Conservation (phyloP, 106 monocot species). For the Iris macrosiphon region DNA sequence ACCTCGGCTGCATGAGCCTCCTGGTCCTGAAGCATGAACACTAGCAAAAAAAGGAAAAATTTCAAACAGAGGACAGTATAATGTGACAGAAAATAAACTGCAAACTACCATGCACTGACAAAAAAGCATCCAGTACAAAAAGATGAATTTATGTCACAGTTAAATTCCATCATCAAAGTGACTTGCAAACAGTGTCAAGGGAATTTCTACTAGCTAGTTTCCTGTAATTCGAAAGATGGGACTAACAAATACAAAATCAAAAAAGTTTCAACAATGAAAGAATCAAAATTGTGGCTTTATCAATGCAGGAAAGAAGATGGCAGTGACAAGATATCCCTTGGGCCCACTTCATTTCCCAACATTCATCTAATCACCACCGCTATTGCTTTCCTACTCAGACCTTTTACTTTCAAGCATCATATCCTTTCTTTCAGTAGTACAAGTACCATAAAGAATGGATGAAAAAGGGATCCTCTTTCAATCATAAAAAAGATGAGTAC, state of each 20-base stretch:
- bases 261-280: slow-evolving; percentile 8
- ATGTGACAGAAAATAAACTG: no score
- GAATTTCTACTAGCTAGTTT: slow-evolving; percentile 23
- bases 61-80: background rate
- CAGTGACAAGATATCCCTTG: slow-evolving; percentile 6
- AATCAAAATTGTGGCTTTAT: slow-evolving; percentile 28
- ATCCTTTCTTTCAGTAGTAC: slow-evolving; percentile 15
- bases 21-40: slow-evolving; percentile 74
- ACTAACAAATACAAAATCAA: no score
- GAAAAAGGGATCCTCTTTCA: no score
- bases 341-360: slow-evolving; percentile 19
- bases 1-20: slow-evolving; percentile 96
- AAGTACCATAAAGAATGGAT: no score
- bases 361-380: slow-evolving; percentile 15
- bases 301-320: slow-evolving; percentile 25
- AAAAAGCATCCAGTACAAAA: no score
- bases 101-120: no score
- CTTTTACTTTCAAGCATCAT: slow-evolving; percentile 45
- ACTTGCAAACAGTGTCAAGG: slow-evolving; percentile 30
- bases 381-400: slow-evolving; percentile 25
- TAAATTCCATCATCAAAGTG: slow-evolving; percentile 14
- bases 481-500: no score
- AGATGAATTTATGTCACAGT: slow-evolving; percentile 44
- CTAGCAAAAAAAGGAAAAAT: slow-evolving; percentile 21
- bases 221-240: no score